Base-by-base conservation (phyloP, 352 stramenopile species). In the Globisporangium nagaii region DNA sequence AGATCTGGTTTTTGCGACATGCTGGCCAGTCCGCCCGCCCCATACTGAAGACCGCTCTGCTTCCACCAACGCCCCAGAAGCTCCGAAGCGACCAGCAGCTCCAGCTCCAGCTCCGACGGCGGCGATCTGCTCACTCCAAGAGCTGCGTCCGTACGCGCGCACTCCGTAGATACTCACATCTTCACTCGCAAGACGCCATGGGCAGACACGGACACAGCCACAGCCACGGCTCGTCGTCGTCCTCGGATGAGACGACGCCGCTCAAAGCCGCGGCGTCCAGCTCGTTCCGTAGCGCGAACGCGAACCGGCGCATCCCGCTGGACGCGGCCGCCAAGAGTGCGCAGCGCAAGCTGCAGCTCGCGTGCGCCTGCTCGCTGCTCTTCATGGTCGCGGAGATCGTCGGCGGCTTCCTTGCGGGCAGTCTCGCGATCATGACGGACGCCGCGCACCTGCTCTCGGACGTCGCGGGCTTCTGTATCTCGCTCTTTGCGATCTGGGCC, bases 341-440 rank as follows among this genome's bases (percentile, higher is more conserved):
- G 39, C 79, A 88, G 54, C 74, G 68, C 36, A 86, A 86, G 62
- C 54, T 88, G 53, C 75, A 86, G 58, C 52, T 77, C 43, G 78
- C 78, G 6, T 88, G 78, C 47, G n/a, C 72, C 0, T 93, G 93
- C 46, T 95, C 87, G 56, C 66, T 93, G 25, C 64, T 86, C 31
- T 99, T 99, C 70, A 96, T 99, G 73, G 59, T 96, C 20, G 79
- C 97, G 4, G 96, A 99, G 77, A 70, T 98, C 13, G 64, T 97
- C 20, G 96, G 94, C n/a, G 96, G 96, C n/a, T 88, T 96, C 30
- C 58, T 98, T 25, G 82, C 92, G 0, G 89, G 92, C 47, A 97
- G 85, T 53, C 66, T 99, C 24, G 96, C 96, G 35, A 96, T 99
- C 62, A 88, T 99, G 84, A 92, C 85, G 19, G 85, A 96, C 63